phyloP scores from a whole-genome alignment of 352 stramenopile genomes.

The Chrysophaeum taylorii region DNA sequence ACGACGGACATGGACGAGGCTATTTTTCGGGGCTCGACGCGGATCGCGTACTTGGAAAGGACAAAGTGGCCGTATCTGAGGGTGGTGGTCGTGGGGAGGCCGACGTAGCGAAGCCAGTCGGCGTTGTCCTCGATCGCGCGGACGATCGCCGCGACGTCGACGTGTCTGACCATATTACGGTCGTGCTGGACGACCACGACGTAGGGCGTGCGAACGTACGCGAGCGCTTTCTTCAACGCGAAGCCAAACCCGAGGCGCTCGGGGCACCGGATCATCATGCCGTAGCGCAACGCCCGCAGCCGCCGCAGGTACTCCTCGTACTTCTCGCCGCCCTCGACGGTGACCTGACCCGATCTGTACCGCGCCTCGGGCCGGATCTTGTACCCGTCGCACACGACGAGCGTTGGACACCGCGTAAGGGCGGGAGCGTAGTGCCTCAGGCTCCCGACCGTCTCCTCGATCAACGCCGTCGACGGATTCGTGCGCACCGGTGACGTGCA shows the following conservation, averaged over 20 bases:
- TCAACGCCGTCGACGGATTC: conserved; percentile 20
- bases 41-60: conserved; percentile 5
- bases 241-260: conserved; percentile 24
- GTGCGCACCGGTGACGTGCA: conserved; percentile 14
- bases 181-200: conserved; percentile 32
- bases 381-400: conserved; percentile 19
- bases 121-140: neutral
- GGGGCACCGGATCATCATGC: neutral
- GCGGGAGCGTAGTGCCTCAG: conserved; percentile 16
- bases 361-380: neutral
- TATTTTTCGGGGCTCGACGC: neutral
- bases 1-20: neutral
- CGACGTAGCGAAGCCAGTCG: conserved; percentile 12
- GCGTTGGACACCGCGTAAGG: conserved; percentile 1
- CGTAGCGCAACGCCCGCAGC: conserved; percentile 9
- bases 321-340: neutral
- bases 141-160: neutral
- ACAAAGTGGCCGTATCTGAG: neutral
- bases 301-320: conserved; percentile 19
- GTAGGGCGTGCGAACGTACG: conserved; percentile 21
- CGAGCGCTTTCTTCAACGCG: conserved; percentile 18
- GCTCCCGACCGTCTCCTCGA: conserved; percentile 19
- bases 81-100: neutral
- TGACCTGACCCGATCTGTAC: conserved; percentile 19
- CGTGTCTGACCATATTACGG: conserved; percentile 11